Conservation (phyloP, 176 grass and related monocot genomes). For the Bromus sterilis region DNA sequence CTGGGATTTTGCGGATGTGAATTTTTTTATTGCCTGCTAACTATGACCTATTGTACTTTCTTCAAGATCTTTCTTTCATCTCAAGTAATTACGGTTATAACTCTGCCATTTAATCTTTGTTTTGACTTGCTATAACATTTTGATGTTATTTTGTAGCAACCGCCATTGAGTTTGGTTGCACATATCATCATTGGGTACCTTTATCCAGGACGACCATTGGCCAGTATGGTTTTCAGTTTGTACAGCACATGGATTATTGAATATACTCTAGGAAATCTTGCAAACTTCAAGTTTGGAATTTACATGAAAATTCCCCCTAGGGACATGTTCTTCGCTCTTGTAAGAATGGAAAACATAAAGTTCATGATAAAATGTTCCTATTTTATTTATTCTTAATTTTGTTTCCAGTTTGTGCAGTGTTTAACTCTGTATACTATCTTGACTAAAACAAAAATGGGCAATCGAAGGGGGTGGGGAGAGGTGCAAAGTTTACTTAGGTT, state of each 20-base stretch:
- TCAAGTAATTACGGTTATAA: background rate
- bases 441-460: too few relatives aligned
- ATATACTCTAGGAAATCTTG: background rate
- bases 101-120: background rate
- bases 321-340: background rate
- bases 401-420: background rate
- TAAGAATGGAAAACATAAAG: background rate
- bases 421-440: background rate
- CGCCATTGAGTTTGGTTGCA: background rate
- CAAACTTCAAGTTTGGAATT: background rate
- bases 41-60: too few relatives aligned
- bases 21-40: too few relatives aligned
- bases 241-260: background rate
- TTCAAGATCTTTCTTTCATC: background rate
- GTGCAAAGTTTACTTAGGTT: background rate
- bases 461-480: too few relatives aligned
- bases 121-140: background rate
- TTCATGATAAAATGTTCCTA: background rate
- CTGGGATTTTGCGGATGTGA: too few relatives aligned
- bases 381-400: background rate
- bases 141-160: background rate
- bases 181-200: constrained; percentile 12
- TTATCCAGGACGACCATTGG: constrained; percentile 16
- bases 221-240: background rate
- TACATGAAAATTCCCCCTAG: constrained; percentile 3